Conservation (phyloP, 129 eudicot genomes). For the Centaurea solstitialis region DNA sequence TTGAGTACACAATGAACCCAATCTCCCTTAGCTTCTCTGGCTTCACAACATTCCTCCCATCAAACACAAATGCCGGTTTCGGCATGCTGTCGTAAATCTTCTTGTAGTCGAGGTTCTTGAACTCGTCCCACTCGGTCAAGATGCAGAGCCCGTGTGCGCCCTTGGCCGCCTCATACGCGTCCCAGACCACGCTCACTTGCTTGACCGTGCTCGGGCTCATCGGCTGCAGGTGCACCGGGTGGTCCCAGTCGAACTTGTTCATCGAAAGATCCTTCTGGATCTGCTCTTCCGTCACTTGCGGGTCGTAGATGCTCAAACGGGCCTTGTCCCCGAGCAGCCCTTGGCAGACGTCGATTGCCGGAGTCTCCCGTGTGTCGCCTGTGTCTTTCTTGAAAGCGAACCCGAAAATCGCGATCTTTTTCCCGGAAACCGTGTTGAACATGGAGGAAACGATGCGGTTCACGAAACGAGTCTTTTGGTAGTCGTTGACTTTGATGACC, state of each 20-base stretch:
- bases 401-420: conserved; percentile 72
- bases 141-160: conserved; percentile 66
- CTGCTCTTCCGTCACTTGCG: conserved; percentile 82
- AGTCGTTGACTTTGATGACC: conserved; percentile 73
- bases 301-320: conserved; percentile 67
- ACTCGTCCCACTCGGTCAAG: conserved; percentile 74
- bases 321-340: conserved; percentile 70
- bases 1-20: conserved; percentile 68
- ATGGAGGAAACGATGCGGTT: conserved; percentile 71
- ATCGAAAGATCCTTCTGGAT: conserved; percentile 65
- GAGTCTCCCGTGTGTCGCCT: conserved; percentile 78
- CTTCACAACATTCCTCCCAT: conserved; percentile 70
- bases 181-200: conserved; percentile 61
- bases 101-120: conserved; percentile 57
- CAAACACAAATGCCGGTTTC: conserved; percentile 71
- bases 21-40: conserved; percentile 61
- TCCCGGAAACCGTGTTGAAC: conserved; percentile 79
- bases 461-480: conserved; percentile 77
- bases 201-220: conserved; percentile 48
- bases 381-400: conserved; percentile 86
- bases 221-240: conserved; percentile 72
- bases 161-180: conserved; percentile 66
- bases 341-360: conserved; percentile 77
- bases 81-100: conserved; percentile 63
- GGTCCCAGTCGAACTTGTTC: conserved; percentile 84